A percentile compares a stretch with the other conserved stretches of the same genome.
Conservation (phyloP, 345 rosid genomes). For the Camelina sativa region DNA sequence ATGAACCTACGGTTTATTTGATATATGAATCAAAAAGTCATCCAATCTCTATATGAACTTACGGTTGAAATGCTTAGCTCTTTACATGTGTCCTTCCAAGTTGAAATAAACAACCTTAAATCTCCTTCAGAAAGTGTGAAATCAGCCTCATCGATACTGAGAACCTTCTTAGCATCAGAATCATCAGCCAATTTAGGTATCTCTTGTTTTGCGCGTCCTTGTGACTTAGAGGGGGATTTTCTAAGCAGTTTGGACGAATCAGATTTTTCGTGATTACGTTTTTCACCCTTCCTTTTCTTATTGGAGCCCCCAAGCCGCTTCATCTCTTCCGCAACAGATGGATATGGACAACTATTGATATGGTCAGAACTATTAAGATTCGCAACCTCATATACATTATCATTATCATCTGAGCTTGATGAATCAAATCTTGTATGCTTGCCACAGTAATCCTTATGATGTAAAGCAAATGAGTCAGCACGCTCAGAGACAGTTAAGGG, state of each 20-base stretch:
- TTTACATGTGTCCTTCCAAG: conserved; percentile 84
- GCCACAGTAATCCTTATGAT: conserved; percentile 60
- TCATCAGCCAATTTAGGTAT: conserved; percentile 37
- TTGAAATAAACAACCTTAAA: conserved; percentile 65
- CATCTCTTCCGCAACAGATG: conserved; percentile 84
- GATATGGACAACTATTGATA: conserved; percentile 83
- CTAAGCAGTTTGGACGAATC: conserved; percentile 39
- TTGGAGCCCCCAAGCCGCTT: conserved; percentile 69
- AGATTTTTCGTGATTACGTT: conserved; percentile 45
- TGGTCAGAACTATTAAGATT: conserved; percentile 49
- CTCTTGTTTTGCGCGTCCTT: conserved; percentile 47
- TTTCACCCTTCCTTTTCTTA: conserved; percentile 44
- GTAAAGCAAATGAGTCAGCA: conserved; percentile 64
- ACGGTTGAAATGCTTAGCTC: conserved; percentile 63
- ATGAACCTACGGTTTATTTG: not conserved
- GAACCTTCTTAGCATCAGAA: conserved; percentile 40
- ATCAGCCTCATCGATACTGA: conserved; percentile 48
- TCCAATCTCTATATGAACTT: conserved; percentile 35
- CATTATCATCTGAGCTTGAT: conserved; percentile 74
- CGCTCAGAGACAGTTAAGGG: conserved; percentile 64
- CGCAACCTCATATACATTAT: conserved; percentile 47
- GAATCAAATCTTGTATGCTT: conserved; percentile 68
- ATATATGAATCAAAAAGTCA: conserved; percentile 18
- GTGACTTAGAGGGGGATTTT: conserved; percentile 48
- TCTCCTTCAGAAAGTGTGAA: conserved; percentile 53